These are phyloP conservation scores for Conticribra guillardii DNA, from an alignment of 108 stramenopile species.

Conservation along the genomic window DNA sequence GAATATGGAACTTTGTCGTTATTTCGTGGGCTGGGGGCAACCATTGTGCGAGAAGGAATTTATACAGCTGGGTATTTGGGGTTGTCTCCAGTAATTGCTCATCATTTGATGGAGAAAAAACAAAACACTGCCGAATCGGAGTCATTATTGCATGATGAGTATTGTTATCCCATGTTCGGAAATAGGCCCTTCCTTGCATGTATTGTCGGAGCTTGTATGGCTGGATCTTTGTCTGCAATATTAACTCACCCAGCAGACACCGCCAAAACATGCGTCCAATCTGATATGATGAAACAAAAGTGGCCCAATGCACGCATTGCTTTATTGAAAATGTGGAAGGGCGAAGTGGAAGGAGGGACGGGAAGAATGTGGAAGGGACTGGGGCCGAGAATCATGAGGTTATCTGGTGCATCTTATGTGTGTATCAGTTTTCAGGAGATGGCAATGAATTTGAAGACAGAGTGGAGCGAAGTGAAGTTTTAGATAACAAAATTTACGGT, in stretches of 20 bases:
- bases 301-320: constrained; percentile 19
- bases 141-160: not conserved
- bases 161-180: constrained; percentile 4
- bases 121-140: too few species aligned
- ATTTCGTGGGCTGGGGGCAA: constrained; percentile 20
- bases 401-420: constrained; percentile 31
- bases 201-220: constrained; percentile 24
- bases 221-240: constrained; percentile 25
- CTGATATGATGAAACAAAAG: constrained; percentile 11
- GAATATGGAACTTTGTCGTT: constrained; percentile 11
- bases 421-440: constrained; percentile 20
- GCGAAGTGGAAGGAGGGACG: constrained; percentile 13
- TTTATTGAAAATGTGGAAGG: constrained; percentile 9
- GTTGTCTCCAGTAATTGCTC: constrained; percentile 32
- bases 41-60: constrained; percentile 26
- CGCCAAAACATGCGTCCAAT: constrained; percentile 33
- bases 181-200: constrained; percentile 15
- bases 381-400: constrained; percentile 24
- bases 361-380: constrained; percentile 15
- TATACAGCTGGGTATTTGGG: constrained; percentile 41
- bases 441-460: constrained; percentile 27
- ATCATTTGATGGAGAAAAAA: constrained; percentile 17
- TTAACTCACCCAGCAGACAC: constrained; percentile 29
- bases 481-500: too few species aligned
- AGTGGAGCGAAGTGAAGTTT: not conserved